Base-by-base conservation (phyloP, 257 asterid species). In the Cordia subcordata region DNA sequence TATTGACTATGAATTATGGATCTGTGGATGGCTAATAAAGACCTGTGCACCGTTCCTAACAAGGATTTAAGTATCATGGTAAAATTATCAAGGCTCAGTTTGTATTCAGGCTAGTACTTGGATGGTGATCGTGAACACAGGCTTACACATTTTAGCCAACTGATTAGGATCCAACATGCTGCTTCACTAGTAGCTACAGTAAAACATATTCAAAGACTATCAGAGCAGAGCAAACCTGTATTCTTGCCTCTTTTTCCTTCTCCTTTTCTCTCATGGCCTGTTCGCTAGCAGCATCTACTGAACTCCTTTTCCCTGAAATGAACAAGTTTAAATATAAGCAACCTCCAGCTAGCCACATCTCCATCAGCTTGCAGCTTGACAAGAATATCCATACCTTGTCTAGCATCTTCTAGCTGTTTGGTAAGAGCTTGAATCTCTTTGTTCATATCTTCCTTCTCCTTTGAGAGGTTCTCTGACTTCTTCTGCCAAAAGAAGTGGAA, bases 371-470 rank as follows among this genome's bases (percentile, higher is more conserved):
- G 35, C n/a, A 63, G 22, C 27, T 42, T 8, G 55, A 9, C 11
- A 1, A 55, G 21, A 55, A 61, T 49, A 53, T 13, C 18, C 13
- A 66, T 55, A 73, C 79, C 82, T 72, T 82, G 92, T 65, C 65
- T 82, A 50, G 83, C 82, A 47, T 84, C 96, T 58, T 86, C 96
- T 57, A 92, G 67, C 57, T 85, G 94, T 75, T 85, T 92, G 49
- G 80, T 71, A 70, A 88, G 73, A 60, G 70, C 54, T 65, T 79
- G 87, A 55, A 73, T 68, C 81, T 86, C 96, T 72, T 82, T 86
- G 79, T 22, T 35, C 55, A 53, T 16, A 14, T 64, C 71, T 11
- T 83, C 95, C 81, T 85, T 93, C 63, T 89, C 99, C 76, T 75
- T 92, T n/a, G 1, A 57, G 57, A 79, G 57, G 69, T 8, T 78